phyloP scores from a whole-genome alignment of 768 basidiomycete genomes.

The Trametes maxima region DNA sequence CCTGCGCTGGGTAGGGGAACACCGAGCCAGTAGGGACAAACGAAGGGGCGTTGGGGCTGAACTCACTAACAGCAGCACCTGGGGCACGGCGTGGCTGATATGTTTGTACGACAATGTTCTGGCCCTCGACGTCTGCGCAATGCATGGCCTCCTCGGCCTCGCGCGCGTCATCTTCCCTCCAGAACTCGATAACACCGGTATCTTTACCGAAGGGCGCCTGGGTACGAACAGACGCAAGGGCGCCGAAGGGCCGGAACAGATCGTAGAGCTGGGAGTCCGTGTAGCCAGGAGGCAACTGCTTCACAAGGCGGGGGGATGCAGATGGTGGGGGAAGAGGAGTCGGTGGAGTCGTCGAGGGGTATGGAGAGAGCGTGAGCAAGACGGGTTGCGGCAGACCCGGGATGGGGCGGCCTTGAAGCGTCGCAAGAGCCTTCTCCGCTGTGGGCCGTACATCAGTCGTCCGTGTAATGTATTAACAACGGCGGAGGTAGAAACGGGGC shows the following conservation, averaged over 20 bases:
- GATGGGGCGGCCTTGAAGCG: conserved; percentile 74
- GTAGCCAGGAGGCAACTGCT: conserved; percentile 73
- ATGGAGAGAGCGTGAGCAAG: conserved; percentile 74
- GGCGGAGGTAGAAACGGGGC: neutral
- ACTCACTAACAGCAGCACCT: conserved; percentile 58
- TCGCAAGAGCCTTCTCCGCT: conserved; percentile 91
- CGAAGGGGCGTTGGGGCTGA: conserved; percentile 71
- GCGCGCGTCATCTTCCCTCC: conserved; percentile 84
- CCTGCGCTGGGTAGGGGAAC: conserved; percentile 66
- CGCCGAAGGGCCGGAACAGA: conserved; percentile 81
- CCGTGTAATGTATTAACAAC: conserved; percentile 1
- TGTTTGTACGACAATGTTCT: conserved; percentile 81
- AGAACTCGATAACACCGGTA: conserved; percentile 81
- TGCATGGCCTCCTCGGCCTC: conserved; percentile 81
- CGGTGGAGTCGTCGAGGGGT: conserved; percentile 77
- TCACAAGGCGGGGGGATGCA: conserved; percentile 79
- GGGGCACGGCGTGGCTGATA: conserved; percentile 63
- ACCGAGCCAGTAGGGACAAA: conserved; percentile 75
- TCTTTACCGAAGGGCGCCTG: conserved; percentile 78
- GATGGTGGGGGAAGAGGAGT: conserved; percentile 74
- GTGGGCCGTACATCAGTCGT: conserved; percentile 17
- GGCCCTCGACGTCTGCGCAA: conserved; percentile 79
- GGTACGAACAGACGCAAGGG: conserved; percentile 75
- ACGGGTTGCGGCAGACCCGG: conserved; percentile 62
- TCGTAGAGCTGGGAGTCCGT: conserved; percentile 80